Conservation (phyloP, 1,139 yeast species). For the Waltiozyma sp. region DNA sequence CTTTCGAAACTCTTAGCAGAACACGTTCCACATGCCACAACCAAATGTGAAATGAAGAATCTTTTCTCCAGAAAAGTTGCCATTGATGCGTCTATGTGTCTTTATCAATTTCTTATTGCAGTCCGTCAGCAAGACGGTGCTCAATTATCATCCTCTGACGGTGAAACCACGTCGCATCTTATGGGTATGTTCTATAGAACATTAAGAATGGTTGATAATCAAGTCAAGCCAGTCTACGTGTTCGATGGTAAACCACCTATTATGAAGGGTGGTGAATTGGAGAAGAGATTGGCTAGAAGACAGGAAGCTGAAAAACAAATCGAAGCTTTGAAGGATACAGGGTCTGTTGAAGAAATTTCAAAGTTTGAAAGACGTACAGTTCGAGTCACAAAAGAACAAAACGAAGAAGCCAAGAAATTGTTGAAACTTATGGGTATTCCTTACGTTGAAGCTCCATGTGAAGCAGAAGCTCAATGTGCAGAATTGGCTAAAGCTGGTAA, state of each 20-base stretch:
- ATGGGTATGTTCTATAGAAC: conserved; percentile 96
- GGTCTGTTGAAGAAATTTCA: conserved; percentile 65
- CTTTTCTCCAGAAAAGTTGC: conserved; percentile 93
- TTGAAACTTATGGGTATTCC: conserved; percentile 91
- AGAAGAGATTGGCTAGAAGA: conserved; percentile 68
- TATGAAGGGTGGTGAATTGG: conserved; percentile 85
- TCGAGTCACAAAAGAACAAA: conserved; percentile 77
- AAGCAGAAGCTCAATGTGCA: conserved; percentile 98
- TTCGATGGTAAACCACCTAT: conserved; percentile 90
- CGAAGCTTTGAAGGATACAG: conserved; percentile 67
- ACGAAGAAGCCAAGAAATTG: conserved; percentile 81
- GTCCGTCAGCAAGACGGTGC: conserved; percentile 97
- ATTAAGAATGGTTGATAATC: conserved; percentile 75
- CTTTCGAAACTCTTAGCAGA: conserved; percentile 56
- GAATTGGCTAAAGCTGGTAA: conserved; percentile 78
- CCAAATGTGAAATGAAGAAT: conserved; percentile 70
- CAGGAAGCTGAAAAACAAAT: conserved; percentile 75
- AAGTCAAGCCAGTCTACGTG: conserved; percentile 91
- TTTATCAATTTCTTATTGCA: conserved; percentile 89
- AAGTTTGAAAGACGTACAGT: conserved; percentile 82
- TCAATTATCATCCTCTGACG: conserved; percentile 75
- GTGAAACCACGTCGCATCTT: conserved; percentile 90
- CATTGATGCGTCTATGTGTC: conserved; percentile 76
- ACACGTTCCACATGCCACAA: conserved; percentile 77
- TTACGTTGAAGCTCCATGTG: conserved; percentile 87